Percentiles rank a stretch among this genome's conserved stretches.
Evolutionary conservation across 352 stramenopile species (phyloP).

Genomic region (Pythium aristosporum): DNA sequence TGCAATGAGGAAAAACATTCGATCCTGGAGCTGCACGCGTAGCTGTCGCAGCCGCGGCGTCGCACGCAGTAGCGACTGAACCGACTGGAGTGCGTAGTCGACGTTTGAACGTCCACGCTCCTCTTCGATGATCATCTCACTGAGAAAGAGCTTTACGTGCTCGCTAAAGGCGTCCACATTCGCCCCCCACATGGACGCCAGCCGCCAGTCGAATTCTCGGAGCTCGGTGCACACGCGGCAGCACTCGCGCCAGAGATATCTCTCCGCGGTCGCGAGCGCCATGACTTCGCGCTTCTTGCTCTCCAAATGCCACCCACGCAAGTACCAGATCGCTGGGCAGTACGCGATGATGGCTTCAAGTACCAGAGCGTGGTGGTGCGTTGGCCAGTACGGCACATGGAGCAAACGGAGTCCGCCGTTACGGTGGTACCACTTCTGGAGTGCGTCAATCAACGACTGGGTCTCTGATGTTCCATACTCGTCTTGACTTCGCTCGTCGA

Average conservation of each 20-base stretch:
- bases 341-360: slow-evolving; percentile 3
- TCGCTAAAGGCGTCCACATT: slow-evolving; percentile 6
- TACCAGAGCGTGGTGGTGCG: neutral
- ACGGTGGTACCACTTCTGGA: neutral
- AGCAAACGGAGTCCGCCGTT: slow-evolving; percentile 15
- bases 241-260: slow-evolving; percentile 8
- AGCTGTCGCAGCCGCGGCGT: slow-evolving; percentile 6
- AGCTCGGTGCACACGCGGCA: slow-evolving; percentile 8
- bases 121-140: slow-evolving; percentile 7
- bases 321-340: slow-evolving; percentile 6
- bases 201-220: slow-evolving; percentile 13
- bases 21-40: slow-evolving; percentile 5
- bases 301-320: slow-evolving; percentile 3
- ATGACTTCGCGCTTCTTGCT: neutral
- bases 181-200: slow-evolving; percentile 1
- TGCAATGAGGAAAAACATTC: slow-evolving; percentile 12
- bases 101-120: slow-evolving; percentile 3
- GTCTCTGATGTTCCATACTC: neutral
- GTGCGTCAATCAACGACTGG: neutral
- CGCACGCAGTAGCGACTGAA: neutral
- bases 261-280: neutral
- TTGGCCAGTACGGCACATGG: slow-evolving; percentile 11
- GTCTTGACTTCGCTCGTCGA: neutral
- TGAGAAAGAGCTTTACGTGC: neutral
- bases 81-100: slow-evolving; percentile 1